Conservation (phyloP, 2,329 filamentous ascomycete species). For the Colletotrichum incanum region DNA sequence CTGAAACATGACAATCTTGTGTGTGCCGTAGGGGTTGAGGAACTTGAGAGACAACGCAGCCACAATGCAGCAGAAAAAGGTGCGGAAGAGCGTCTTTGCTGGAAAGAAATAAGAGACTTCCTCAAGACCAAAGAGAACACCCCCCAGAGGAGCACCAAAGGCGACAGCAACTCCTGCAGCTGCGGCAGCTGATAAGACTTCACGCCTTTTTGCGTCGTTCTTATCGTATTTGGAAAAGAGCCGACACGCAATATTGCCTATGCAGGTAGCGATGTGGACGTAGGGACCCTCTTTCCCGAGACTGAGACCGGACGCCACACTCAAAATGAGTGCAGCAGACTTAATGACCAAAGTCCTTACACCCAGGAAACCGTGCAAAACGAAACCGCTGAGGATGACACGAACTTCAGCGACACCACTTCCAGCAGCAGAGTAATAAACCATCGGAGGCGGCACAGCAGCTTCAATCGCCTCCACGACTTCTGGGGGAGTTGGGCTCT, state of each 20-base stretch:
- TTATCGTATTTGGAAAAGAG: slow-evolving; percentile 94
- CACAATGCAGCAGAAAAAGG: slow-evolving; percentile 97
- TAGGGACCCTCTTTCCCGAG: slow-evolving; percentile 96
- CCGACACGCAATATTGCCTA: slow-evolving; percentile 95
- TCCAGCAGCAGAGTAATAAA: slow-evolving; percentile 96
- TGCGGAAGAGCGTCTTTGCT: slow-evolving; percentile 95
- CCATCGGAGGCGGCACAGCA: slow-evolving; percentile 76
- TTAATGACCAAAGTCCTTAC: slow-evolving; percentile 90
- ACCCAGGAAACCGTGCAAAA: slow-evolving; percentile 95
- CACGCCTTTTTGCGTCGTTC: slow-evolving; percentile 94
- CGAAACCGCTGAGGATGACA: slow-evolving; percentile 97
- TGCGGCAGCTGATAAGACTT: slow-evolving; percentile 93
- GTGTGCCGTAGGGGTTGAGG: slow-evolving; percentile 94
- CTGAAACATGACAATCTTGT: slow-evolving; percentile 97
- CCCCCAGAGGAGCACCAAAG: slow-evolving; percentile 89
- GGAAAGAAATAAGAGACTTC: slow-evolving; percentile 99
- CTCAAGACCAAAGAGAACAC: slow-evolving; percentile 93
- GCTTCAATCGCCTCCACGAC: slow-evolving; percentile 55
- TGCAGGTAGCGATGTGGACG: slow-evolving; percentile 96
- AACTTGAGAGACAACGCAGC: slow-evolving; percentile 95
- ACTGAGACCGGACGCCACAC: slow-evolving; percentile 92
- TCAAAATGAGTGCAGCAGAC: slow-evolving; percentile 85
- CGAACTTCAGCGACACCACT: slow-evolving; percentile 98
- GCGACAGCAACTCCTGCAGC: slow-evolving; percentile 94
- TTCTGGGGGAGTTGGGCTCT: slow-evolving; percentile 61